These are phyloP conservation scores for Phytopythium boreale DNA, from an alignment of 352 stramenopile genomes.

Conservation along the genomic window DNA sequence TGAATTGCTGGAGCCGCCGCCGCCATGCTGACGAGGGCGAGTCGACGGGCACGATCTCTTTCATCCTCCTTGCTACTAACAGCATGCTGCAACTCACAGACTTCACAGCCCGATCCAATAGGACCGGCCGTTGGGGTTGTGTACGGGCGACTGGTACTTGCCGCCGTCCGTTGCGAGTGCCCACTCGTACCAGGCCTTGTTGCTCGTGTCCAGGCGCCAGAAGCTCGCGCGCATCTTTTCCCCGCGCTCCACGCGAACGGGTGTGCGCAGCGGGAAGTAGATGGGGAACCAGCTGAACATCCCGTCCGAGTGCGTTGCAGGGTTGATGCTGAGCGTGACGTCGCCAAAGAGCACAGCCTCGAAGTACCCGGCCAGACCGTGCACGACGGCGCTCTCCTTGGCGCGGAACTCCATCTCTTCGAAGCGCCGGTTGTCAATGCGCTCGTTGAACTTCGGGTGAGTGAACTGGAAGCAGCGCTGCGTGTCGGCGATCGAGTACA, in stretches of 20 bases:
- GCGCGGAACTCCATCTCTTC: constrained; percentile 52
- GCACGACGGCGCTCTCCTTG: constrained; percentile 66
- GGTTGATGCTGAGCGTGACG: constrained; percentile 94
- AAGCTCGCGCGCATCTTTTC: constrained; percentile 88
- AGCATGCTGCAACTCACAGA: not conserved
- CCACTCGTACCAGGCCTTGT: constrained; percentile 99
- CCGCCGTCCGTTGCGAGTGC: constrained; percentile 54
- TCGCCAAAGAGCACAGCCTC: constrained; percentile 93
- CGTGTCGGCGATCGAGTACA: constrained; percentile 81
- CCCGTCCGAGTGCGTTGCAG: constrained; percentile 91
- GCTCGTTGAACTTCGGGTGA: constrained; percentile 81
- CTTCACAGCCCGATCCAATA: constrained; percentile 93
- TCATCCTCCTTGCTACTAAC: no score
- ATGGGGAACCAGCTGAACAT: constrained; percentile 99
- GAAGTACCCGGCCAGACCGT: constrained; percentile 97
- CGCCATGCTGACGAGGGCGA: no score
- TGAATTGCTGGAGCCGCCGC: no score
- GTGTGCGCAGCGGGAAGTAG: constrained; percentile 95
- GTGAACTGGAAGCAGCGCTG: constrained; percentile 93
- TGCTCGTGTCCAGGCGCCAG: constrained; percentile 88
- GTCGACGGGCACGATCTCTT: no score
- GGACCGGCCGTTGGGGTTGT: constrained; percentile 96
- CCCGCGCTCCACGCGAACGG: constrained; percentile 77
- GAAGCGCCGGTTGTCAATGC: constrained; percentile 87
- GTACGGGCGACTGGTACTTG: constrained; percentile 74